Evolutionary conservation across 768 basidiomycete genomes (phyloP).

Genomic region (Pulveroboletus sp.): DNA sequence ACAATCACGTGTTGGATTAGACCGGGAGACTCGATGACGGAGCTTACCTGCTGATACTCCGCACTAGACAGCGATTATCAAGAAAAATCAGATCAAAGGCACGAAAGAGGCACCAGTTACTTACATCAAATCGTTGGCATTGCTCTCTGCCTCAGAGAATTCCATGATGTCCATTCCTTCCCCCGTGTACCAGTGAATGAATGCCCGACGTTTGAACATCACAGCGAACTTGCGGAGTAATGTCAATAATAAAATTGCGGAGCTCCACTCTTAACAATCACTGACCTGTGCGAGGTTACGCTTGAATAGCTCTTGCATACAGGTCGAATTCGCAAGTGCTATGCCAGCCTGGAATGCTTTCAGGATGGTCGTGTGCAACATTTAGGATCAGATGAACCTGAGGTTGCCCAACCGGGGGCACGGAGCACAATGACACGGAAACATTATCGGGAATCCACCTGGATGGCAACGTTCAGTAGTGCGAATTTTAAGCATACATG

Average conservation of each 20-base stretch:
- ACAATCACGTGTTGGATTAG: neutral
- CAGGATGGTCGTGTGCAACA: slow-evolving; percentile 4
- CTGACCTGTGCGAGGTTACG: slow-evolving; percentile 61
- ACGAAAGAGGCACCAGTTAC: slow-evolving; percentile 27
- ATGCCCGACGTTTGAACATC: slow-evolving; percentile 85
- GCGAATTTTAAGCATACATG: neutral
- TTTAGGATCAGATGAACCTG: slow-evolving; percentile 41
- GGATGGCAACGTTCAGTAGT: slow-evolving; percentile 3
- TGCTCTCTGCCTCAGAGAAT: slow-evolving; percentile 87
- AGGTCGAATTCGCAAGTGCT: slow-evolving; percentile 74
- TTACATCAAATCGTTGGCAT: slow-evolving; percentile 76
- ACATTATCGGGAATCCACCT: slow-evolving; percentile 93
- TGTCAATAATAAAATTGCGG: slow-evolving; percentile 1
- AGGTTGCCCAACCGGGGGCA: slow-evolving; percentile 78
- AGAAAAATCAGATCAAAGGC: slow-evolving; percentile 3
- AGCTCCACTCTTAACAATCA: slow-evolving; percentile 7
- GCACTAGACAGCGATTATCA: slow-evolving; percentile 49
- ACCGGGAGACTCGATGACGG: neutral
- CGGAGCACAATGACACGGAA: slow-evolving; percentile 77
- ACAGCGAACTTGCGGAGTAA: slow-evolving; percentile 51
- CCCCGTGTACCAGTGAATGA: slow-evolving; percentile 87
- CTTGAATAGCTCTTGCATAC: slow-evolving; percentile 84
- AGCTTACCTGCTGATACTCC: slow-evolving; percentile 82
- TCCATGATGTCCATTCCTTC: slow-evolving; percentile 89
- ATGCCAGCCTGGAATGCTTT: slow-evolving; percentile 52